phyloP scores from a whole-genome alignment of 192 early-diverging fungal genomes.

The Entophlyctis helioformis region DNA sequence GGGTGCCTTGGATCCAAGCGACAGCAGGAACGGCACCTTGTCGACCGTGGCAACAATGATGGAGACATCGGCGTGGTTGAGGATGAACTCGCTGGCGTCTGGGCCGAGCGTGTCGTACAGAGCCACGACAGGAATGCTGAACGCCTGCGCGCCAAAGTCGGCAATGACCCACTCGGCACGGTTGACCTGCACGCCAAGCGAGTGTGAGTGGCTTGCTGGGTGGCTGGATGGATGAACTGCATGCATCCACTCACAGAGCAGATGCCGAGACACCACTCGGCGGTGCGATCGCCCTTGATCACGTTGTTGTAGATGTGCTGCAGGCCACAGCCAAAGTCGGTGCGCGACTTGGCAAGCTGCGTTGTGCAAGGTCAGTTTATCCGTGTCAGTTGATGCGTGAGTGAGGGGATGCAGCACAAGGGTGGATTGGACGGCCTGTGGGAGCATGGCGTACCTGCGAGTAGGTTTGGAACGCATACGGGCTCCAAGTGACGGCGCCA shows the following conservation, averaged over 20 bases:
- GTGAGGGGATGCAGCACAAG: too few species aligned
- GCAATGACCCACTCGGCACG: slow-evolving; percentile 39
- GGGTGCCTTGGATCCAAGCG: slow-evolving; percentile 20
- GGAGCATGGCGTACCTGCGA: too few species aligned
- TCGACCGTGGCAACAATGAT: slow-evolving; percentile 40
- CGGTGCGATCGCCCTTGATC: slow-evolving; percentile 7
- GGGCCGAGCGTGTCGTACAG: slow-evolving; percentile 66
- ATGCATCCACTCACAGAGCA: slow-evolving; percentile 24
- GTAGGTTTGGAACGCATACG: too few species aligned
- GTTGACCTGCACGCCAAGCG: slow-evolving; percentile 39
- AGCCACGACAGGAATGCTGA: slow-evolving; percentile 36
- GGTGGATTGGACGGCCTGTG: too few species aligned
- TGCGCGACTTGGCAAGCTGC: too few species aligned
- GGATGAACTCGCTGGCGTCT: slow-evolving; percentile 52
- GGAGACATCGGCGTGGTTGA: slow-evolving; percentile 58
- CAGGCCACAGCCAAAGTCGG: slow-evolving; percentile 31
- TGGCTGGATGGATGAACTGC: too few species aligned
- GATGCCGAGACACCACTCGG: slow-evolving; percentile 23
- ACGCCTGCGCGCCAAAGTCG: slow-evolving; percentile 18
- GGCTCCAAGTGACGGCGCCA: too few species aligned
- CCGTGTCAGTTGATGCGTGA: too few species aligned
- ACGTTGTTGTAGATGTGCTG: slow-evolving; percentile 13
- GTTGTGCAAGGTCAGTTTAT: too few species aligned
- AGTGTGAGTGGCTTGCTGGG: slow-evolving; percentile 19
- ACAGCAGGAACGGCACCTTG: slow-evolving; percentile 4